Evolutionary conservation across 2,329 filamentous ascomycete genomes (phyloP).

Genomic region (Curvularia sp.): DNA sequence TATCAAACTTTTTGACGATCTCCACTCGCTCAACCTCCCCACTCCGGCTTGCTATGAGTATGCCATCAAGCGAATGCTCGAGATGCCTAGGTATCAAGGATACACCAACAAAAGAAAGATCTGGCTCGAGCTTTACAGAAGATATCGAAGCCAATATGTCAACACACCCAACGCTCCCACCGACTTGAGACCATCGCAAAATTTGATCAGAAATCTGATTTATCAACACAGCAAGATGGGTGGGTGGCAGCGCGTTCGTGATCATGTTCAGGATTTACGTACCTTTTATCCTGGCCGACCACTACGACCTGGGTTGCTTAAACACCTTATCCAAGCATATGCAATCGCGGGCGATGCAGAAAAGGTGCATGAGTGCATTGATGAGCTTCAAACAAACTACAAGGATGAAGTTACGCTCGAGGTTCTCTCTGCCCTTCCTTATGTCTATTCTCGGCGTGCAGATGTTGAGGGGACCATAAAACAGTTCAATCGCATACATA

Average conservation of each 20-base stretch:
- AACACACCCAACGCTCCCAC: constrained; percentile 17
- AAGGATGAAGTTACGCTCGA: constrained; percentile 18
- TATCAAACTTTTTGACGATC: constrained; percentile 31
- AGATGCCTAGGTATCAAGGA: constrained; percentile 34
- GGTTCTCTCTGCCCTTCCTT: constrained; percentile 58
- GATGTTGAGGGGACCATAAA: constrained; percentile 66
- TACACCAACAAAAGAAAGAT: constrained; percentile 39
- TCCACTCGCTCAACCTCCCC: constrained; percentile 30
- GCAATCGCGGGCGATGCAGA: constrained; percentile 45
- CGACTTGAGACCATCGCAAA: constrained; percentile 28
- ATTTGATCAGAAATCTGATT: constrained; percentile 32
- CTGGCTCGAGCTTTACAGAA: constrained; percentile 36
- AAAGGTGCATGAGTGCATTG: constrained; percentile 44
- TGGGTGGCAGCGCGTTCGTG: constrained; percentile 28
- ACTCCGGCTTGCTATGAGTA: constrained; percentile 35
- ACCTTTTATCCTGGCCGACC: constrained; percentile 30
- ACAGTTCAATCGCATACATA: constrained; percentile 68
- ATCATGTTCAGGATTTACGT: constrained; percentile 36
- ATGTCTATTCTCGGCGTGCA: constrained; percentile 73
- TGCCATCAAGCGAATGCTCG: constrained; percentile 34
- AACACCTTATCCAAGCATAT: constrained; percentile 36
- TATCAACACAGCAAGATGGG: constrained; percentile 26
- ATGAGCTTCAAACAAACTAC: constrained; percentile 30
- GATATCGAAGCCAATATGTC: constrained; percentile 30
- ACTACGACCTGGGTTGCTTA: constrained; percentile 31